phyloP scores from a whole-genome alignment of 2,329 filamentous ascomycete species.

The Fusarium sp. region DNA sequence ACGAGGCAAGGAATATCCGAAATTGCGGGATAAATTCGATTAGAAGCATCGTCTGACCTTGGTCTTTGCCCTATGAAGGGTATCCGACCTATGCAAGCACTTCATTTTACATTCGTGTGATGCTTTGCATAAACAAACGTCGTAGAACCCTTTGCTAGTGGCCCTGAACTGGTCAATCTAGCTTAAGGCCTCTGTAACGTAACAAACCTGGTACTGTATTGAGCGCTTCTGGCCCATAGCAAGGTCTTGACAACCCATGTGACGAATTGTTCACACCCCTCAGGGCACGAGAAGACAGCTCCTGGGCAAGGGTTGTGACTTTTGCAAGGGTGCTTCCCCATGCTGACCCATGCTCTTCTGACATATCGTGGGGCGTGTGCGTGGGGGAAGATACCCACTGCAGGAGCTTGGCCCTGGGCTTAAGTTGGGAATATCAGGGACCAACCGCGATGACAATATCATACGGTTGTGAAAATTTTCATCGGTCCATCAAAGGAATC shows the following conservation, averaged over 20 bases:
- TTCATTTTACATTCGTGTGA: background rate
- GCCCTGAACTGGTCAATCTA: background rate
- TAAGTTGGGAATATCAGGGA: slow-evolving; percentile 6
- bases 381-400: slow-evolving; percentile 32
- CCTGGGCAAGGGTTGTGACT: slow-evolving; percentile 18
- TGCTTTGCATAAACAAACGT: slow-evolving; percentile 12
- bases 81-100: background rate
- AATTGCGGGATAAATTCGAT: background rate
- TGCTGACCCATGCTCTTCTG: slow-evolving; percentile 32
- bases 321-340: slow-evolving; percentile 31
- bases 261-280: slow-evolving; percentile 27
- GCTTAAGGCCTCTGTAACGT: background rate
- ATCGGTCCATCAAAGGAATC: background rate
- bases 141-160: background rate
- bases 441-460: background rate
- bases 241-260: slow-evolving; percentile 12
- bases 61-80: background rate
- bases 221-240: slow-evolving; percentile 8
- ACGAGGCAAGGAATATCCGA: background rate
- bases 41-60: background rate
- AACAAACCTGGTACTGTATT: slow-evolving; percentile 28
- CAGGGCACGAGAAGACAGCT: background rate
- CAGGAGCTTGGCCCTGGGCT: slow-evolving; percentile 19
- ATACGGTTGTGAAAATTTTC: slow-evolving; percentile 3
- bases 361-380: slow-evolving; percentile 35